A percentile compares a stretch with the other conserved stretches of the same genome.
Conservation (phyloP, 177 flowering plant species). For the Telopea speciosissima region DNA sequence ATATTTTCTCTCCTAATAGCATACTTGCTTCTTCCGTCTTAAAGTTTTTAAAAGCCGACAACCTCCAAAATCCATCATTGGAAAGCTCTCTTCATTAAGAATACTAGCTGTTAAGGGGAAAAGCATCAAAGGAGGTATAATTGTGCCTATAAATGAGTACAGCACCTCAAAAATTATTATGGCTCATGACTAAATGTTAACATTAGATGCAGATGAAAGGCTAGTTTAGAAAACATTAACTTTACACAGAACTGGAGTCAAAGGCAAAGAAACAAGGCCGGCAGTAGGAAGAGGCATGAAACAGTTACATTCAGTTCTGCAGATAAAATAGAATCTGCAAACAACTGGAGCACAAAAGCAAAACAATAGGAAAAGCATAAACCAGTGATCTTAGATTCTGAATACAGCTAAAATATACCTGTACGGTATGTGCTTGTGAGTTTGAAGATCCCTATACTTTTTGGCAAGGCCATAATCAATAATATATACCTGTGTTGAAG, state of each 20-base stretch:
- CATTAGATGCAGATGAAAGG: no score
- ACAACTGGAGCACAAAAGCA: background rate
- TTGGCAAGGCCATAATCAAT: slow-evolving; percentile 45
- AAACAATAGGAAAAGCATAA: background rate
- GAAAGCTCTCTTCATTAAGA: no score
- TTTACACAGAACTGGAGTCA: background rate
- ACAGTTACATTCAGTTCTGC: background rate
- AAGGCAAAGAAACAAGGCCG: background rate
- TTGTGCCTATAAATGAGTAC: no score
- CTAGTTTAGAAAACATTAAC: no score
- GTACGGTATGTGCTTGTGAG: slow-evolving; percentile 36
- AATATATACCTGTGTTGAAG: slow-evolving; percentile 27
- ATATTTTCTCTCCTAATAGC: no score
- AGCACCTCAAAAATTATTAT: no score
- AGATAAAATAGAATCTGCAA: background rate
- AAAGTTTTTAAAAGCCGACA: no score
- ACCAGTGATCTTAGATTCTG: background rate
- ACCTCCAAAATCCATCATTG: no score
- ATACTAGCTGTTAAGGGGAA: no score
- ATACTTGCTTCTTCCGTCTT: no score
- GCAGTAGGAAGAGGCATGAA: background rate
- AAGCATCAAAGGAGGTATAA: no score
- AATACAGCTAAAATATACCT: slow-evolving; percentile 16
- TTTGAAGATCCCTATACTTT: slow-evolving; percentile 39
- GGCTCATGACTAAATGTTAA: no score